Evolutionary conservation across 345 rosid species (phyloP).

Genomic region (Euphorbia lathyris): DNA sequence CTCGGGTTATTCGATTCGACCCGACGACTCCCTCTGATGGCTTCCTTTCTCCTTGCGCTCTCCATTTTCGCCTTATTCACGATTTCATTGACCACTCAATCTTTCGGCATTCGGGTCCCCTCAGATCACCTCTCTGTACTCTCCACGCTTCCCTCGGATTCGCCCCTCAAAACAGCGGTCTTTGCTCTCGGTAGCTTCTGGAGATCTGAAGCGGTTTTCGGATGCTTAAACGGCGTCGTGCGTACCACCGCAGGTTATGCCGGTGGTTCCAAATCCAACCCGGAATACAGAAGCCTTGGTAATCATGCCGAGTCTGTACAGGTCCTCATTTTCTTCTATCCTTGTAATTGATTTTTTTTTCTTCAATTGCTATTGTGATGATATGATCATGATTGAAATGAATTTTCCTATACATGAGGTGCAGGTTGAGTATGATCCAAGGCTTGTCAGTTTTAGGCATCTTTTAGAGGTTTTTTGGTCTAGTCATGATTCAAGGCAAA

Average conservation of each 20-base stretch:
- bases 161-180: conserved; percentile 51
- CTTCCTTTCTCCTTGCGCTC: conserved; percentile 6
- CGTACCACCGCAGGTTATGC: conserved; percentile 72
- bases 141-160: conserved; percentile 31
- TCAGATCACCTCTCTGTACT: conserved; percentile 42
- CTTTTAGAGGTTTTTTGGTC: conserved; percentile 91
- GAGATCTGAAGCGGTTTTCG: conserved; percentile 93
- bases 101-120: conserved; percentile 53
- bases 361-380: not conserved
- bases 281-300: conserved; percentile 72
- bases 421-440: conserved; percentile 91
- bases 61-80: conserved; percentile 20
- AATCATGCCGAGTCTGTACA: conserved; percentile 88
- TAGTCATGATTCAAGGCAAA: conserved; percentile 88
- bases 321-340: conserved; percentile 28
- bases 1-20: conserved; percentile 1
- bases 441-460: conserved; percentile 50
- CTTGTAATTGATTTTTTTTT: not conserved
- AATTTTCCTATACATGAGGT: not conserved
- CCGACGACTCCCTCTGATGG: not conserved
- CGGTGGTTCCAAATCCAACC: conserved; percentile 72
- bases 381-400: not conserved
- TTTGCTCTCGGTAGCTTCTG: conserved; percentile 93
- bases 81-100: conserved; percentile 29
- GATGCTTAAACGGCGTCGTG: conserved; percentile 76